Percentiles rank a stretch among this genome's conserved stretches.
Evolutionary conservation across 208 protist species (phyloP).

Genomic region (Crithidia acanthocephali): DNA sequence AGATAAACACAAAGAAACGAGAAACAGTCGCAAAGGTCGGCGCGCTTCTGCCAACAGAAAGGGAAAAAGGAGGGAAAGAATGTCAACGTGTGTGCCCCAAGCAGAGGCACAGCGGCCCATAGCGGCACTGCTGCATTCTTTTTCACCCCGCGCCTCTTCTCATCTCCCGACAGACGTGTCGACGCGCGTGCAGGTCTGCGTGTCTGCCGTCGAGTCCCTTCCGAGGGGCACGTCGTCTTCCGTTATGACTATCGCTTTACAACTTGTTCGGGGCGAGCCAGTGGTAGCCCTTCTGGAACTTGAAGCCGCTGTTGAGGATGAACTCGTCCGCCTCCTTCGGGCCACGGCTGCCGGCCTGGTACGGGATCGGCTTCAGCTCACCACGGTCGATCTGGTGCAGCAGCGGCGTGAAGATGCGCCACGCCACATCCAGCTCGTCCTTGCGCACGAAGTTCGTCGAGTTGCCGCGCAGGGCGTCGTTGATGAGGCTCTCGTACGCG

Average conservation of each 20-base stretch:
- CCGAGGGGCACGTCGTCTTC: no score
- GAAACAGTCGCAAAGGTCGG: neutral
- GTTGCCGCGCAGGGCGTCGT: conserved; percentile 84
- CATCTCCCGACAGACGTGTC: no score
- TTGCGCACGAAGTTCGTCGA: conserved; percentile 92
- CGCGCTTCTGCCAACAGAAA: no score
- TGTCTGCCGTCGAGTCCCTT: no score
- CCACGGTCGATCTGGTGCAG: conserved; percentile 87
- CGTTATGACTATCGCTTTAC: conserved; percentile 16
- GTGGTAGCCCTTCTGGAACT: conserved; percentile 53
- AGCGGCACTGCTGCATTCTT: neutral
- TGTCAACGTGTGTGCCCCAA: neutral
- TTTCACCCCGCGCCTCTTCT: neutral
- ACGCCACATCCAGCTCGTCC: conserved; percentile 92
- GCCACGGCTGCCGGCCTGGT: conserved; percentile 84
- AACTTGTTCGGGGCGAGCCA: conserved; percentile 68
- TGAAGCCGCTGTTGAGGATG: conserved; percentile 62
- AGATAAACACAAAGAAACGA: neutral
- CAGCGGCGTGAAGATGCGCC: conserved; percentile 93
- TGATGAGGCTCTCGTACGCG: conserved; percentile 93
- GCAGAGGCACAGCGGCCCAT: no score
- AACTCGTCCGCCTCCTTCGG: conserved; percentile 81
- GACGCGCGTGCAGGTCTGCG: no score
- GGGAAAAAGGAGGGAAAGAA: neutral
- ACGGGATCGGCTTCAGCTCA: conserved; percentile 62